Conservation (phyloP, 1,284 basidiomycete species). For the Ganoderma boninense region DNA sequence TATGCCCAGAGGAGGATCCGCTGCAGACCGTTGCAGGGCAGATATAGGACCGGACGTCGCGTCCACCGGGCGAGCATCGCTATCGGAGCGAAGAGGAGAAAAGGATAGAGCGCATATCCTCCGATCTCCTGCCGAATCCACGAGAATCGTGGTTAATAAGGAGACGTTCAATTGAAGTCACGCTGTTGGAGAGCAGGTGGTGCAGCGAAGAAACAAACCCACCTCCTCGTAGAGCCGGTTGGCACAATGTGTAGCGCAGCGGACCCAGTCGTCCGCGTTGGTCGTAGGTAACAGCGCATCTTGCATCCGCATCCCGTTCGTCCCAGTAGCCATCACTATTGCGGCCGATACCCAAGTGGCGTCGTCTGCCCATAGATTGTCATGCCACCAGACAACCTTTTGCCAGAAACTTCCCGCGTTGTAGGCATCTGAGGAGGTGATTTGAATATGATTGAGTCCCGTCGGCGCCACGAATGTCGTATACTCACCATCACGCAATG, state of each 20-base stretch:
- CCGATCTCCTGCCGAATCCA: not conserved
- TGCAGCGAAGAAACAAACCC: not conserved
- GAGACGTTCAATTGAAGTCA: not conserved
- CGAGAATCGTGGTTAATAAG: not conserved
- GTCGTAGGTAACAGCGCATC: not conserved
- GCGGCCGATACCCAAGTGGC: not conserved
- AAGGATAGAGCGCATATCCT: not conserved
- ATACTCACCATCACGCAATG: not conserved
- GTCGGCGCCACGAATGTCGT: not conserved
- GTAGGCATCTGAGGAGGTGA: not conserved
- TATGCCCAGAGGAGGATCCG: conserved; percentile 8
- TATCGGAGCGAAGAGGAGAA: conserved; percentile 4
- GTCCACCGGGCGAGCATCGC: conserved; percentile 20
- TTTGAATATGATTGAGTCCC: too few species aligned
- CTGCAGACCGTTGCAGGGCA: conserved; percentile 13
- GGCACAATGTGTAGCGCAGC: conserved; percentile 12
- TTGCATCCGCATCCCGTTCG: not conserved
- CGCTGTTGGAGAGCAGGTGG: not conserved
- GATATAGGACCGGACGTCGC: not conserved
- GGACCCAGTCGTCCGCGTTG: conserved; percentile 11
- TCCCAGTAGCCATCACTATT: not conserved
- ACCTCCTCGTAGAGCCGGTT: conserved; percentile 10
- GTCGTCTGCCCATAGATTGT: conserved; percentile 17
- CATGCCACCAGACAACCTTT: conserved; percentile 19
- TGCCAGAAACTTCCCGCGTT: not conserved